Conservation (phyloP, 2,329 filamentous ascomycete genomes). For the Ophiostoma himal-ulmi region DNA sequence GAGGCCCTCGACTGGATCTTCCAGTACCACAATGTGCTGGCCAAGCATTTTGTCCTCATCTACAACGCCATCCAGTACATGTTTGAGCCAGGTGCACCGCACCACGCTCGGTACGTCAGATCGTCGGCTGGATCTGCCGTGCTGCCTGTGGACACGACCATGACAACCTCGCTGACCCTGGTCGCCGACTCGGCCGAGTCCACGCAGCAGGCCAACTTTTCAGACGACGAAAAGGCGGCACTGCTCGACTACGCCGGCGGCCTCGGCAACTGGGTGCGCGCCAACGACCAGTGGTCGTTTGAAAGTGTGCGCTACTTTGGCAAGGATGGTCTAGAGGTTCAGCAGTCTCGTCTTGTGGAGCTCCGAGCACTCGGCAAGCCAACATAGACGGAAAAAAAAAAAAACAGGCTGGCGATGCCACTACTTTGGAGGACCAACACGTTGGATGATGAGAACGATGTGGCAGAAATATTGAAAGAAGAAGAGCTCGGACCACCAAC, state of each 20-base stretch:
- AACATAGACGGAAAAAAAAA: background rate
- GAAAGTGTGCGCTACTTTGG: constrained; percentile 29
- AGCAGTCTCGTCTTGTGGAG: background rate
- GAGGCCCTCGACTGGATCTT: constrained; percentile 24
- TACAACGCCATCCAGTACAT: constrained; percentile 1
- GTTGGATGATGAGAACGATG: background rate
- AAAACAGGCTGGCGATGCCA: background rate
- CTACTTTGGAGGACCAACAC: background rate
- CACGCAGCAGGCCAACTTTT: background rate
- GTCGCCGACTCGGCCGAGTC: background rate
- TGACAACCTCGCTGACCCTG: background rate
- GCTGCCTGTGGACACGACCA: background rate
- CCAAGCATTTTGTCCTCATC: constrained; percentile 24
- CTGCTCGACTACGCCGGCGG: constrained; percentile 23
- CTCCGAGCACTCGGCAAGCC: background rate
- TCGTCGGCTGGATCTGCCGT: background rate
- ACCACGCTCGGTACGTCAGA: background rate
- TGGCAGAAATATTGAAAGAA: background rate
- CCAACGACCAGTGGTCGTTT: constrained; percentile 29
- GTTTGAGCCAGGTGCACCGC: background rate
- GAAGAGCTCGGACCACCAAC: background rate
- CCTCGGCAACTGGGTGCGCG: constrained; percentile 28
- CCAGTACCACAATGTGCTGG: constrained; percentile 18
- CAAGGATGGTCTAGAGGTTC: background rate
- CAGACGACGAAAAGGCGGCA: background rate